Percentiles rank a stretch among this genome's conserved stretches.
Evolutionary conservation across 495 filamentous ascomycete species (phyloP).

Genomic region (Penicillium canariense): DNA sequence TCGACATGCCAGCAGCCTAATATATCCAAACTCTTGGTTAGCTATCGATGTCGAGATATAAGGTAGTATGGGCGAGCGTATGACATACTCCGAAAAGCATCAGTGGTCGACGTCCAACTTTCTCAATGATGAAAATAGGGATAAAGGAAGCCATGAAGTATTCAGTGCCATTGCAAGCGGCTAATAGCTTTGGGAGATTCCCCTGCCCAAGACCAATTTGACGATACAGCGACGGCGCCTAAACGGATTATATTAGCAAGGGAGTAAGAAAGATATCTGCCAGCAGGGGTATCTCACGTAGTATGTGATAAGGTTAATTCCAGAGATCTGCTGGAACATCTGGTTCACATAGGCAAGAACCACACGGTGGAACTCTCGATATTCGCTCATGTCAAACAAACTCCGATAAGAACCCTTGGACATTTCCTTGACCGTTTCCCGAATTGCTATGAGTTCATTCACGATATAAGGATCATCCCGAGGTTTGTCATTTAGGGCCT

Average conservation of each 20-base stretch:
- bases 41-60: neutral
- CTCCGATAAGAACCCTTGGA: conserved; percentile 57
- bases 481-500: conserved; percentile 41
- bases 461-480: conserved; percentile 53
- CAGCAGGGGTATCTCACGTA: conserved; percentile 50
- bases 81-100: conserved; percentile 59
- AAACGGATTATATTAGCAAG: conserved; percentile 41
- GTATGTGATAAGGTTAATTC: conserved; percentile 71
- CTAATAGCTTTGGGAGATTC: conserved; percentile 27
- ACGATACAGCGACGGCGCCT: conserved; percentile 30
- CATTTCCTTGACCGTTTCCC: conserved; percentile 66
- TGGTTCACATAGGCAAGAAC: conserved; percentile 62
- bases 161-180: conserved; percentile 64
- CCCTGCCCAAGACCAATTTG: conserved; percentile 48
- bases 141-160: conserved; percentile 68
- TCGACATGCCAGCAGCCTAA: conserved; percentile 53
- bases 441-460: conserved; percentile 51
- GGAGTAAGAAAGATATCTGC: neutral
- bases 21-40: neutral
- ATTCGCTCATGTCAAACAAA: conserved; percentile 42
- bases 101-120: conserved; percentile 60
- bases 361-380: conserved; percentile 65
- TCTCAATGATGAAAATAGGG: conserved; percentile 63
- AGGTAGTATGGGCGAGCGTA: neutral
- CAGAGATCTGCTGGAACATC: conserved; percentile 54